Evolutionary conservation across 768 basidiomycete species (phyloP).

Genomic region (Termitomyces sp.): DNA sequence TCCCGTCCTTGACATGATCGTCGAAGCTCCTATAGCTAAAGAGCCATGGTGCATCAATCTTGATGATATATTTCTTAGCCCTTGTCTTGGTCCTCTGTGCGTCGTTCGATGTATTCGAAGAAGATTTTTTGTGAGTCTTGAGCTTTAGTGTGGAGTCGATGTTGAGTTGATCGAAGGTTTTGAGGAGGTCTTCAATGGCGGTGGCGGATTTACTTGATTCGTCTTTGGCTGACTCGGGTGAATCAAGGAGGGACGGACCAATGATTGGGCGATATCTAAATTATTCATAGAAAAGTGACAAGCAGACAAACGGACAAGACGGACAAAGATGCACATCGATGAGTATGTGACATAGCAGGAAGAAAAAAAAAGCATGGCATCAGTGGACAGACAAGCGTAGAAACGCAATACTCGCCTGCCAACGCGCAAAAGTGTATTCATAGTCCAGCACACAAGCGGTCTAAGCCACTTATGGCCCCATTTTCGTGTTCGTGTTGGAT

Average conservation of each 20-base stretch:
- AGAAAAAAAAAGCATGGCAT: neutral
- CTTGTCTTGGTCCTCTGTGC: neutral
- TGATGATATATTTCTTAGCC: constrained; percentile 5
- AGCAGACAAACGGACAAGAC: neutral
- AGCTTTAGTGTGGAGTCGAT: neutral
- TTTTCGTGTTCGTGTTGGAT: constrained; percentile 5
- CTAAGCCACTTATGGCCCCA: constrained; percentile 5
- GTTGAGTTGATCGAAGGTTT: constrained; percentile 1
- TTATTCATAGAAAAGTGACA: neutral
- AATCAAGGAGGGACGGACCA: neutral
- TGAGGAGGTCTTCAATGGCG: neutral
- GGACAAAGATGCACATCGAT: neutral
- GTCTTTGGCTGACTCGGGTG: neutral
- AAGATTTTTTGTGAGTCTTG: neutral
- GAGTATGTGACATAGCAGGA: neutral
- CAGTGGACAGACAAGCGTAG: neutral
- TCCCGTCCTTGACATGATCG: neutral
- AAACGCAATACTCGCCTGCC: neutral
- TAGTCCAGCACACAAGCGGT: constrained; percentile 6
- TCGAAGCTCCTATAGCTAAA: neutral
- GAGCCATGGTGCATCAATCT: constrained; percentile 6
- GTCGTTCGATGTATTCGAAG: neutral
- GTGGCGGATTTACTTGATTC: neutral
- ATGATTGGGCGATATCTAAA: constrained; percentile 3
- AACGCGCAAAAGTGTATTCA: neutral